Percentiles rank a stretch among this genome's conserved stretches.
Evolutionary conservation across 257 asterid genomes (phyloP).

Genomic region (Jaltomata sinuosa): DNA sequence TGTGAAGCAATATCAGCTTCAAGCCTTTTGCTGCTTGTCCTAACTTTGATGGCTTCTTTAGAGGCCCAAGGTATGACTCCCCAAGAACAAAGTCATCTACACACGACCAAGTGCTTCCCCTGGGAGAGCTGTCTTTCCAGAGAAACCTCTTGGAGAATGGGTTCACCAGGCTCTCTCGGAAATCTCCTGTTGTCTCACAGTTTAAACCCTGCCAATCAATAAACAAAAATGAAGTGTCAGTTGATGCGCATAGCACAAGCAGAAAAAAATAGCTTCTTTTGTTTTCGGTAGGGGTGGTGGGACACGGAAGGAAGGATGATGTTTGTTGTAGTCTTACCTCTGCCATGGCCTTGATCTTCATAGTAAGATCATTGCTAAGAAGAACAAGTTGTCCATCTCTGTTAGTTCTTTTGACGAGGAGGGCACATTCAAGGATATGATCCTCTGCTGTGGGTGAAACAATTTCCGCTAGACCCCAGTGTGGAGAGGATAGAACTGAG

Average conservation of each 20-base stretch:
- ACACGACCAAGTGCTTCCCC: slow-evolving; percentile 63
- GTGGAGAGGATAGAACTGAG: background rate
- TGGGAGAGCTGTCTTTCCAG: slow-evolving; percentile 53
- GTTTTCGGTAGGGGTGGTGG: background rate
- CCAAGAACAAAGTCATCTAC: slow-evolving; percentile 44
- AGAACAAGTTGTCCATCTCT: slow-evolving; percentile 52
- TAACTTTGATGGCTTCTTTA: slow-evolving; percentile 31
- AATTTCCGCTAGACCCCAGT: slow-evolving; percentile 31
- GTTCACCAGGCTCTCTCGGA: slow-evolving; percentile 53
- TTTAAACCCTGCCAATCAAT: slow-evolving; percentile 46
- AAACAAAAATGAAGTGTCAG: background rate
- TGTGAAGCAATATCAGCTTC: slow-evolving; percentile 69
- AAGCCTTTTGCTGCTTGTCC: slow-evolving; percentile 54
- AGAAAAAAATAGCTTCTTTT: background rate
- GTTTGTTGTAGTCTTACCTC: slow-evolving; percentile 41
- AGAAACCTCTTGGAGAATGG: slow-evolving; percentile 60
- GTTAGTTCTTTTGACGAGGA: slow-evolving; percentile 30
- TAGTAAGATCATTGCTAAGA: slow-evolving; percentile 53
- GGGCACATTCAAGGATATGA: slow-evolving; percentile 65
- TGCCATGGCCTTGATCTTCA: slow-evolving; percentile 92
- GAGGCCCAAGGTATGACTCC: slow-evolving; percentile 49
- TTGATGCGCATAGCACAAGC: background rate
- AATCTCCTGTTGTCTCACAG: slow-evolving; percentile 66
- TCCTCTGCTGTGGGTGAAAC: slow-evolving; percentile 75
- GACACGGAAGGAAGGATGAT: background rate